Percentiles rank a stretch among this genome's conserved stretches.
Evolutionary conservation across 768 basidiomycete genomes (phyloP).

Genomic region (Rhizopogon vinicolor): DNA sequence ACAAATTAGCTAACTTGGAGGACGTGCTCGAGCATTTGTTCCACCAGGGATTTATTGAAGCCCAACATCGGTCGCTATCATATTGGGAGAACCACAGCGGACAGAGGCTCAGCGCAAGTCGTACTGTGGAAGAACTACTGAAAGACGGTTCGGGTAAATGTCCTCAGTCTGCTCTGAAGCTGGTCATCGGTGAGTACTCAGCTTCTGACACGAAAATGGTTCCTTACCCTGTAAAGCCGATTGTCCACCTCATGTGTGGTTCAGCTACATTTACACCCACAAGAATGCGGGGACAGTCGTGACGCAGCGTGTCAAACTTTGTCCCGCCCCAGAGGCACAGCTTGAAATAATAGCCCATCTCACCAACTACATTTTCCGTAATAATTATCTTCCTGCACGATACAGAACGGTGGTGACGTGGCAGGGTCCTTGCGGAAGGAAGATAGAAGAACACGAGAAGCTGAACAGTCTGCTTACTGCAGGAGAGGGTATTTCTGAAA

Average conservation of each 20-base stretch:
- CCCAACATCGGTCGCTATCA: constrained; percentile 34
- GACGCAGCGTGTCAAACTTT: constrained; percentile 40
- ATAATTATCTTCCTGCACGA: constrained; percentile 32
- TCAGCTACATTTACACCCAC: constrained; percentile 38
- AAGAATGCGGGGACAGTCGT: constrained; percentile 26
- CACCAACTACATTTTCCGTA: constrained; percentile 42
- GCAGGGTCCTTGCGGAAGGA: constrained; percentile 33
- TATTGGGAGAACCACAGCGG: constrained; percentile 43
- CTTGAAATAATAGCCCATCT: constrained; percentile 40
- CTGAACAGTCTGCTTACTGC: constrained; percentile 18
- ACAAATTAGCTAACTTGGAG: constrained; percentile 39
- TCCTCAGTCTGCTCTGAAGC: constrained; percentile 38
- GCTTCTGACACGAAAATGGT: background rate
- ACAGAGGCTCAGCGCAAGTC: constrained; percentile 30
- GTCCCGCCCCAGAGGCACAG: constrained; percentile 22
- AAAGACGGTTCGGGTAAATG: constrained; percentile 36
- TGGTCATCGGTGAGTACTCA: constrained; percentile 38
- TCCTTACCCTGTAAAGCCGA: constrained; percentile 29
- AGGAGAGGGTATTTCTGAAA: constrained; percentile 15
- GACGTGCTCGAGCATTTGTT: constrained; percentile 44
- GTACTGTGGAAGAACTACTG: constrained; percentile 31
- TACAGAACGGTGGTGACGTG: constrained; percentile 36
- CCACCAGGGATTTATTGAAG: constrained; percentile 41
- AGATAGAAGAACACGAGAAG: constrained; percentile 21
- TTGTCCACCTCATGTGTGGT: constrained; percentile 36